Evolutionary conservation across 169 alveolate species (phyloP), one percentile per base, ranked within the genome.

Genomic region (Plasmodium gallinaceum): DNA sequence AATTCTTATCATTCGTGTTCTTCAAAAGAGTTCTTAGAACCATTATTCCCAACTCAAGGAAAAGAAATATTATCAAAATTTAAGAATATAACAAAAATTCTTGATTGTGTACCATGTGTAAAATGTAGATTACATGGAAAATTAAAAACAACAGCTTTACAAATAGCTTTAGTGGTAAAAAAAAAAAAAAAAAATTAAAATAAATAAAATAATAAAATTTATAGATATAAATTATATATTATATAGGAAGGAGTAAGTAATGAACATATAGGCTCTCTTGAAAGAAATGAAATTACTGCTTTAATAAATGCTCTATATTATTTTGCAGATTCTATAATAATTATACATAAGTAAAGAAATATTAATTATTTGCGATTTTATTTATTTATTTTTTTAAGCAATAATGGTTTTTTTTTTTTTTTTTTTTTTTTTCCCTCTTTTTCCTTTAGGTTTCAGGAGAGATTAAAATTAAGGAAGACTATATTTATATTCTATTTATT

Each of bases 51-150:
- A 14, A 62, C 37, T 0, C 88, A 76, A 7, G 88, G 88, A 39
- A 76, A 76, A 54, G 88, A 76, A 32, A 76, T 76, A 24, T 68
- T 88, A 32, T 62, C 88, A n/a, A 88, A 71, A 5, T 88, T 70
- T 61, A 58, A 73, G 66, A 88, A 88, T 18, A 88, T 75, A 48
- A 58, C 86, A 0, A 88, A 62, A 7, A 70, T 68, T 42, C 43
- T 72, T 7, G 91, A 85, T 51, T 97, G 99, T 85, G 96, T 97
- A 5, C 95, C 96, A 22, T 97, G 99, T 78, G 98, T 97, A 46
- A 97, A 97, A 88, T 97, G 99, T 74, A 91, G 97, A 37, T 90
- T 97, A 69, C 98, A 97, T 74, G 98, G 98, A 20, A 97, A 96
- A 90, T 75, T 97, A 48, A 96, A 97, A 90, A 93, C 97, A 43